These are phyloP conservation scores for Kazachstania kunashirensis DNA, from an alignment of 805 yeast species.

Conservation along the genomic window DNA sequence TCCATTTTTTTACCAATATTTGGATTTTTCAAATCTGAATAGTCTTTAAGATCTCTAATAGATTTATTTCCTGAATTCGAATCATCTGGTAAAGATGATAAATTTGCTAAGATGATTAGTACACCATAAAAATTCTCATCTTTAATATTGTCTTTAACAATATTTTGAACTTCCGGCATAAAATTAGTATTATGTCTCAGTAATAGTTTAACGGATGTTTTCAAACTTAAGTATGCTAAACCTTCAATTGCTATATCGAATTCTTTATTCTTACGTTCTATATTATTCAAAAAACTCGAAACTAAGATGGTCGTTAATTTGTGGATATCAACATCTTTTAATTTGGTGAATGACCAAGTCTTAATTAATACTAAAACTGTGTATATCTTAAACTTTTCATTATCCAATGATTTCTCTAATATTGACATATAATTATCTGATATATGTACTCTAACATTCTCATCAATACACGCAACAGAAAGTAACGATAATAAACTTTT, in stretches of 20 bases:
- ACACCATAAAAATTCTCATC: slow-evolving; percentile 26
- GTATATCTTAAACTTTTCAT: slow-evolving; percentile 24
- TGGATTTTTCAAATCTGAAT: slow-evolving; percentile 25
- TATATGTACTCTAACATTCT: slow-evolving; percentile 39
- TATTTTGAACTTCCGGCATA: slow-evolving; percentile 24
- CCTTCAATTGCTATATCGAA: slow-evolving; percentile 32
- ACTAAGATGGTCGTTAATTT: slow-evolving; percentile 28
- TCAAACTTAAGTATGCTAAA: slow-evolving; percentile 41
- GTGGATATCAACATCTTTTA: slow-evolving; percentile 25
- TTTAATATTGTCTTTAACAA: slow-evolving; percentile 8
- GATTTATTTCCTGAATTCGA: slow-evolving; percentile 14
- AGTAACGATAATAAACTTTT: slow-evolving; percentile 29
- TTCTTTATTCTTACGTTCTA: slow-evolving; percentile 3
- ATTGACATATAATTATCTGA: slow-evolving; percentile 36
- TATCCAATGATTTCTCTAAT: slow-evolving; percentile 31
- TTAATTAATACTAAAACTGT: slow-evolving; percentile 44
- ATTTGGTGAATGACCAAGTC: slow-evolving; percentile 43
- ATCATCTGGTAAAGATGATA: slow-evolving; percentile 20
- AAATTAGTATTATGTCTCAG: slow-evolving; percentile 33
- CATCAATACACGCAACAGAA: slow-evolving; percentile 43
- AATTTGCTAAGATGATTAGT: slow-evolving; percentile 28
- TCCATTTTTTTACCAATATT: slow-evolving; percentile 7
- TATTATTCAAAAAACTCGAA: slow-evolving; percentile 6
- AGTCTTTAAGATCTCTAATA: slow-evolving; percentile 23
- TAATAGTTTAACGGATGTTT: slow-evolving; percentile 29